phyloP scores from a whole-genome alignment of 2,329 filamentous ascomycete genomes.

The Didymella pomorum region DNA sequence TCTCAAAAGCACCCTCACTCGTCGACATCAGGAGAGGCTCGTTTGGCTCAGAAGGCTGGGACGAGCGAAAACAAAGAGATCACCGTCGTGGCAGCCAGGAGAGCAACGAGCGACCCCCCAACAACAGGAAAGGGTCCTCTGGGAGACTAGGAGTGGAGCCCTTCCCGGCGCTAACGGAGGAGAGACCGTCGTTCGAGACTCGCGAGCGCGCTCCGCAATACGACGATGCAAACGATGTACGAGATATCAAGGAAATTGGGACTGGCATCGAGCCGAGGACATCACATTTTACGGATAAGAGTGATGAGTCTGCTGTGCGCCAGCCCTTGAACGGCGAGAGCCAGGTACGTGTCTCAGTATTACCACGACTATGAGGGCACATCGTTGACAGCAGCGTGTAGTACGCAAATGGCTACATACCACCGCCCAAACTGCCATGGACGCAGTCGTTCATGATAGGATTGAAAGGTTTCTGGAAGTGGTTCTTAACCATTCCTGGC shows the following conservation, averaged over 20 bases:
- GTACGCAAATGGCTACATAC: slow-evolving; percentile 53
- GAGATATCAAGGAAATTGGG: slow-evolving; percentile 19
- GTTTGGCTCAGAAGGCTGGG: slow-evolving; percentile 47
- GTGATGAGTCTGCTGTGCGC: slow-evolving; percentile 19
- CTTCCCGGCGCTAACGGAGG: slow-evolving; percentile 44
- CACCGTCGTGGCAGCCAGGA: slow-evolving; percentile 37
- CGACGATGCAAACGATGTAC: slow-evolving; percentile 17
- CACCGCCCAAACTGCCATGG: slow-evolving; percentile 60
- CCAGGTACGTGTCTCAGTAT: slow-evolving; percentile 25
- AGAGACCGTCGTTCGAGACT: slow-evolving; percentile 24
- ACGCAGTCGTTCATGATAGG: slow-evolving; percentile 66
- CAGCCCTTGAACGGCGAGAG: slow-evolving; percentile 26
- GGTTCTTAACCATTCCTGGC: slow-evolving; percentile 76
- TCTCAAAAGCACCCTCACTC: slow-evolving; percentile 54
- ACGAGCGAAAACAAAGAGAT: slow-evolving; percentile 37
- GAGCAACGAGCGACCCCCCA: slow-evolving; percentile 25
- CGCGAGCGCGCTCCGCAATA: slow-evolving; percentile 7
- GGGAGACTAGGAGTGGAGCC: slow-evolving; percentile 33
- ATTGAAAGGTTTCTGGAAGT: slow-evolving; percentile 71
- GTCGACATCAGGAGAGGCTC: slow-evolving; percentile 53
- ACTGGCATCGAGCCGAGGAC: slow-evolving; percentile 24
- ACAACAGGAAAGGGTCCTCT: slow-evolving; percentile 25
- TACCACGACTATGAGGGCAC: slow-evolving; percentile 10
- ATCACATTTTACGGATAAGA: slow-evolving; percentile 31
- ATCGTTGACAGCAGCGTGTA: slow-evolving; percentile 3